A percentile compares a stretch with the other conserved stretches of the same genome.
Conservation (phyloP, 305 asterid species). For the Fraxinus paxiana region DNA sequence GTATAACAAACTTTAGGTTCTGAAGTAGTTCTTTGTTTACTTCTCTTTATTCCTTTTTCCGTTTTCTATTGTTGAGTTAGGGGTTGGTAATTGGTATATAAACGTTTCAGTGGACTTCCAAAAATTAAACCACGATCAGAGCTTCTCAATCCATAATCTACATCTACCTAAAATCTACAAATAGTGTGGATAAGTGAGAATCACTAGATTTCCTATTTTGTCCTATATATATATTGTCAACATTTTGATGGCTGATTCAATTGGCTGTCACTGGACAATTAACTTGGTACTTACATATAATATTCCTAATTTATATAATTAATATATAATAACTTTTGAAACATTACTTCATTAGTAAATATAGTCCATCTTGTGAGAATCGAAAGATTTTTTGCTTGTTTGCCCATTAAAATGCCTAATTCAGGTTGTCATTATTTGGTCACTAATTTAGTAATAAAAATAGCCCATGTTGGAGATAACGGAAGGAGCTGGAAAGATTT, state of each 20-base stretch:
- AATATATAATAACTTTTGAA: not conserved
- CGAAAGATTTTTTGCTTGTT: not conserved
- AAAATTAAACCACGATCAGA: conserved; percentile 9
- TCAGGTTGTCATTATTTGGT: not conserved
- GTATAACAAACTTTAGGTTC: conserved; percentile 25
- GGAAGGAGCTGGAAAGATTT: not conserved
- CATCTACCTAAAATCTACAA: not conserved
- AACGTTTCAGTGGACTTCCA: conserved; percentile 7
- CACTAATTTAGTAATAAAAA: not conserved
- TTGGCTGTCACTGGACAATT: not conserved
- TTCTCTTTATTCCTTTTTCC: not conserved
- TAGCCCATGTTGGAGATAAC: not conserved
- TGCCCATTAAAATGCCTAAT: not conserved
- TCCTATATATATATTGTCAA: not conserved
- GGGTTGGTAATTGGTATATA: conserved; percentile 9
- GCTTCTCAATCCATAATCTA: conserved; percentile 7
- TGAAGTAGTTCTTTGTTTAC: not conserved
- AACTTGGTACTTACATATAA: not conserved
- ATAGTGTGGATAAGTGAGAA: not conserved
- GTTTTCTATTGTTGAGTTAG: conserved; percentile 4
- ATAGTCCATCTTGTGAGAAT: not conserved
- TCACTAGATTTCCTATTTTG: not conserved
- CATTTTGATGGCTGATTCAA: not conserved
- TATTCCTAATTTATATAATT: not conserved
- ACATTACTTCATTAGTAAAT: not conserved